Evolutionary conservation across 73 alveolate genomes (phyloP).

Genomic region (Paramecium pentaurelia): DNA sequence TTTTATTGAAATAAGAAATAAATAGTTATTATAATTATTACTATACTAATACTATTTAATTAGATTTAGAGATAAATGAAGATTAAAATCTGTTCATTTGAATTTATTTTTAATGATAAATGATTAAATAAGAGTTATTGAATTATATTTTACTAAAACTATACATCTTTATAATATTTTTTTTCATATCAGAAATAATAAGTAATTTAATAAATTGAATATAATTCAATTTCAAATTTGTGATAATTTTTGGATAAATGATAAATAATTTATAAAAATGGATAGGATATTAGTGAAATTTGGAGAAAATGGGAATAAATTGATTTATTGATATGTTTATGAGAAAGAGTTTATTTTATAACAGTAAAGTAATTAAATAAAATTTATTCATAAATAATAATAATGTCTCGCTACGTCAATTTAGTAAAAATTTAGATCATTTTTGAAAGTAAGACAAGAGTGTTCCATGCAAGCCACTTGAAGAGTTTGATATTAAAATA

Average conservation of each 20-base stretch:
- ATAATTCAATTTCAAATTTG: not conserved
- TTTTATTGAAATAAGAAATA: too few relatives aligned
- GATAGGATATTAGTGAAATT: not conserved
- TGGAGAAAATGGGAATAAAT: not conserved
- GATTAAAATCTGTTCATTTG: not conserved
- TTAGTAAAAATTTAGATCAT: not conserved
- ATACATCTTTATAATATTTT: not conserved
- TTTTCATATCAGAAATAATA: not conserved
- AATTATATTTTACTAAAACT: not conserved
- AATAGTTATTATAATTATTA: too few relatives aligned
- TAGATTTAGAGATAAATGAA: not conserved
- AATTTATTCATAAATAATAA: not conserved
- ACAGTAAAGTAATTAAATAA: not conserved
- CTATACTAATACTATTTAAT: too few relatives aligned
- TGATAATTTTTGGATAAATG: not conserved
- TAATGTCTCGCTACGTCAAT: constrained; percentile 6
- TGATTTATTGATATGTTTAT: not conserved
- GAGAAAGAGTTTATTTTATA: not conserved
- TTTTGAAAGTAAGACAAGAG: not conserved
- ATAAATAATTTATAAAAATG: not conserved
- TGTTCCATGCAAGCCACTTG: not conserved
- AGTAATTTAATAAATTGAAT: not conserved
- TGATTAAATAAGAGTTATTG: not conserved
- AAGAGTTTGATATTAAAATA: not conserved
- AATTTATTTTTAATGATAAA: not conserved